Percentiles rank a stretch among this genome's conserved stretches.
Evolutionary conservation across 495 filamentous ascomycete species (phyloP).

Genomic region (Cairneyella variabilis): DNA sequence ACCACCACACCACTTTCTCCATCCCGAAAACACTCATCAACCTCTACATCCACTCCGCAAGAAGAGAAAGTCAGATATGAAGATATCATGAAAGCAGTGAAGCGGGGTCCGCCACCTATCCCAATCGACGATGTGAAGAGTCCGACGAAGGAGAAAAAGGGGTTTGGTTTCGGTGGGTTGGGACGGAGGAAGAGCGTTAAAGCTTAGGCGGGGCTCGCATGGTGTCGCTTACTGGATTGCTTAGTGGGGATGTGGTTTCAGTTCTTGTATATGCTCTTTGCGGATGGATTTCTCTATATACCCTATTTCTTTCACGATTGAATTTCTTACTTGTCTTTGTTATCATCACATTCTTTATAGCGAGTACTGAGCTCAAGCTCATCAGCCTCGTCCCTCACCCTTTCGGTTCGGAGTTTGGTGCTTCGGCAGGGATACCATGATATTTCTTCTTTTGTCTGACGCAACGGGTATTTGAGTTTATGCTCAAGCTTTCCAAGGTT

Average conservation of each 20-base stretch:
- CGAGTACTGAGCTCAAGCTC: no score
- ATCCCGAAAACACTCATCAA: not conserved
- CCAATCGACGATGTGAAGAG: not conserved
- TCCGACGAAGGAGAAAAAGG: not conserved
- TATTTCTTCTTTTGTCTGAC: no score
- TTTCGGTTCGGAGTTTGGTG: no score
- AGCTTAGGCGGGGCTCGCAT: not conserved
- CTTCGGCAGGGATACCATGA: no score
- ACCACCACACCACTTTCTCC: no score
- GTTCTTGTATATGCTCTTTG: not conserved
- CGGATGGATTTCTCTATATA: not conserved
- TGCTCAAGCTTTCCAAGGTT: no score
- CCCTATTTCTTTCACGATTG: not conserved
- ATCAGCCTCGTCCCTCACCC: no score
- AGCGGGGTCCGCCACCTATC: not conserved
- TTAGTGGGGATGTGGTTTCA: not conserved
- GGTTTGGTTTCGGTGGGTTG: not conserved
- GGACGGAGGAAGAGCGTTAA: constrained; percentile 16
- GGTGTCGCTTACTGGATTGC: not conserved
- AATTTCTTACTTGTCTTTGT: no score
- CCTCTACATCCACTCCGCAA: not conserved
- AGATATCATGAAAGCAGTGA: constrained; percentile 12
- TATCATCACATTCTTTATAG: no score
- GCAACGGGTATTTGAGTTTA: no score
- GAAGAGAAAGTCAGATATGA: constrained; percentile 9